These are phyloP conservation scores for Saccharomyces hybrid DNA, from an alignment of 1,139 yeast genomes.

Conservation along the genomic window DNA sequence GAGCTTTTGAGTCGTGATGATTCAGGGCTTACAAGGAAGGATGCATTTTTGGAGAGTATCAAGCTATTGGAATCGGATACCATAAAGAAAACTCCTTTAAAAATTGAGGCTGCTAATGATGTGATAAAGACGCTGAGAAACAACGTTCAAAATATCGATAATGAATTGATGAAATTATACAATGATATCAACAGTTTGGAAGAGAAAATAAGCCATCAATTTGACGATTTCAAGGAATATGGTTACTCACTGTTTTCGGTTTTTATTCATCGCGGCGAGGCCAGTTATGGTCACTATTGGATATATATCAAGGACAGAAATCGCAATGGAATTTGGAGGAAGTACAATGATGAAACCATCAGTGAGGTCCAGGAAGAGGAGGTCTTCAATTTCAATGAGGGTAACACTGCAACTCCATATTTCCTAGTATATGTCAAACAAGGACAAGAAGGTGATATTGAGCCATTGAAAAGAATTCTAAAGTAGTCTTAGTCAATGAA, in stretches of 20 bases:
- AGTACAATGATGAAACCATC: constrained; percentile 87
- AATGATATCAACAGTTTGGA: constrained; percentile 39
- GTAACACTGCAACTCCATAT: constrained; percentile 87
- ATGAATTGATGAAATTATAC: constrained; percentile 35
- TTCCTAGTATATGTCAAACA: constrained; percentile 77
- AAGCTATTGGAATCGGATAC: constrained; percentile 44
- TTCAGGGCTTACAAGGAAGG: constrained; percentile 40
- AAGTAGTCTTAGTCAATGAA: constrained; percentile 4
- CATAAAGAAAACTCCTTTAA: constrained; percentile 34
- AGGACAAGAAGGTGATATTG: constrained; percentile 51
- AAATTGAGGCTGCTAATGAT: constrained; percentile 17
- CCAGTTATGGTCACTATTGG: constrained; percentile 96
- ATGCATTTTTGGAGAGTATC: constrained; percentile 48
- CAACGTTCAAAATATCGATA: constrained; percentile 30
- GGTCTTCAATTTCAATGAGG: constrained; percentile 60
- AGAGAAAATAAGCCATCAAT: constrained; percentile 47
- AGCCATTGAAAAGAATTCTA: constrained; percentile 52
- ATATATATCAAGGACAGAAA: constrained; percentile 75
- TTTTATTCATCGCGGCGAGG: constrained; percentile 92
- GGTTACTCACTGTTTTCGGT: constrained; percentile 86
- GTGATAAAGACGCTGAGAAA: constrained; percentile 31
- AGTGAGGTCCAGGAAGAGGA: constrained; percentile 70
- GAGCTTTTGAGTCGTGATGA: constrained; percentile 39
- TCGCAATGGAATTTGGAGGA: constrained; percentile 56
- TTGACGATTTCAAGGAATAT: constrained; percentile 47